Base-by-base conservation (phyloP, 2,329 filamentous ascomycete species). In the Lomentospora prolificans region DNA sequence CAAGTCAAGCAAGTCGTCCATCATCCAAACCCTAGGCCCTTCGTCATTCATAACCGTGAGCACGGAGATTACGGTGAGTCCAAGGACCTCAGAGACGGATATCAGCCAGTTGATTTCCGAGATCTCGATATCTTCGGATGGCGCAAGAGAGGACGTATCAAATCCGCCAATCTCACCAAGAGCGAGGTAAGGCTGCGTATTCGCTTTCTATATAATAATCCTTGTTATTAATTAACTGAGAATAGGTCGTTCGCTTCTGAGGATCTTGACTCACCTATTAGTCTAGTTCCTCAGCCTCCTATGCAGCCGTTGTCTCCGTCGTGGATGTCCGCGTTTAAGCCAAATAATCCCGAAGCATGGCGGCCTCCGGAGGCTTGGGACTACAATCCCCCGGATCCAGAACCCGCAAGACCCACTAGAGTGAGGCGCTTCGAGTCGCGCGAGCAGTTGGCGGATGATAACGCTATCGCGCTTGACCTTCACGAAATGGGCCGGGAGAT, bases 401-500 rank as follows among this genome's bases (percentile, higher is more conserved):
- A 39, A 4, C 19, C 31, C 4, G n/a, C 51, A 7, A 53, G n/a
- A 24, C 65, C 65, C 3, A 60, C 64, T 12, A n/a, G 58, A 9
- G 10, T 48, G 51, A 36, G 55, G 55, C 27, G 54, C 50, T 10
- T 55, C 57, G 17, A 60, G 58, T 6, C 58, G 61, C 5, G 61
- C 12, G 36, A 10, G 6, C 24, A 14, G 17, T n/a, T 19, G n/a
- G 17, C 22, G 3, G 14, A 46, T 7, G 36, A 46, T 12, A 19
- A 54, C 12, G 12, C 36, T 14, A 56, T 51, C 12, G 3, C 24
- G 12, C 22, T 33, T 6, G 53, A 55, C 6, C 27, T 55, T 17
- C 53, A 44, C 4, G 65, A 64, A 7, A 69, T 83, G 57, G 77
- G 81, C 63, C 72, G 74, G 7, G 78, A 81, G 60, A 75, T 82